phyloP scores from a whole-genome alignment of 345 rosid species.

The Sisymbrium irio region DNA sequence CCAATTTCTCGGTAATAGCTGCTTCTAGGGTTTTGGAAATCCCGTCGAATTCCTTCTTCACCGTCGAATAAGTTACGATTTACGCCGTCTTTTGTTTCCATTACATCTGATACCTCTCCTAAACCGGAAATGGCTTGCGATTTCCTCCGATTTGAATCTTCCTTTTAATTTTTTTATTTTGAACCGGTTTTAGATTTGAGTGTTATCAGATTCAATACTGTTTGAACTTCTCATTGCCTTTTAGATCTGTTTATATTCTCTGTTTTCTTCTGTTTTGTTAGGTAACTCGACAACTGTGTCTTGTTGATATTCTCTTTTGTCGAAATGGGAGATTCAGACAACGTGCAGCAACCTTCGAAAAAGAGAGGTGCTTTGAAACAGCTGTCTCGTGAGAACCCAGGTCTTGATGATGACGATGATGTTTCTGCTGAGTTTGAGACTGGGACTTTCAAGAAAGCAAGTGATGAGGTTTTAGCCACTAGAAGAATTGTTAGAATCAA shows the following conservation, averaged over 20 bases:
- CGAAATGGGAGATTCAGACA: slow-evolving; percentile 76
- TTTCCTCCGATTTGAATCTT: too few relatives aligned
- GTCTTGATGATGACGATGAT: slow-evolving; percentile 79
- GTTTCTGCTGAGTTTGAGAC: slow-evolving; percentile 55
- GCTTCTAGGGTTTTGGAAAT: slow-evolving; percentile 9
- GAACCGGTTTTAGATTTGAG: too few relatives aligned
- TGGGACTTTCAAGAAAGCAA: slow-evolving; percentile 92
- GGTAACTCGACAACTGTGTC: neutral
- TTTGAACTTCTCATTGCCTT: too few relatives aligned
- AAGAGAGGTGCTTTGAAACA: slow-evolving; percentile 96
- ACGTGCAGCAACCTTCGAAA: slow-evolving; percentile 74
- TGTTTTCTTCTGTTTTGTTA: neutral
- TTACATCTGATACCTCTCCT: too few relatives aligned
- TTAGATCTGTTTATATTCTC: too few relatives aligned
- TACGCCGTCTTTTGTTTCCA: too few relatives aligned
- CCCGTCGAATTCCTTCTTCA: neutral
- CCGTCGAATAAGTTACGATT: neutral
- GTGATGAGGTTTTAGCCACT: slow-evolving; percentile 75
- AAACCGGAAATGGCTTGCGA: too few relatives aligned
- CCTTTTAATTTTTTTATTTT: too few relatives aligned
- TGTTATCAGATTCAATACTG: too few relatives aligned
- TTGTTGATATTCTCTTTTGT: slow-evolving; percentile 3
- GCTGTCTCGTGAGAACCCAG: slow-evolving; percentile 75
- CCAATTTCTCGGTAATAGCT: neutral
- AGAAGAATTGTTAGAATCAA: slow-evolving; percentile 82